phyloP scores from a whole-genome alignment of 768 basidiomycete species.

The Rhizopogon vesiculosus region DNA sequence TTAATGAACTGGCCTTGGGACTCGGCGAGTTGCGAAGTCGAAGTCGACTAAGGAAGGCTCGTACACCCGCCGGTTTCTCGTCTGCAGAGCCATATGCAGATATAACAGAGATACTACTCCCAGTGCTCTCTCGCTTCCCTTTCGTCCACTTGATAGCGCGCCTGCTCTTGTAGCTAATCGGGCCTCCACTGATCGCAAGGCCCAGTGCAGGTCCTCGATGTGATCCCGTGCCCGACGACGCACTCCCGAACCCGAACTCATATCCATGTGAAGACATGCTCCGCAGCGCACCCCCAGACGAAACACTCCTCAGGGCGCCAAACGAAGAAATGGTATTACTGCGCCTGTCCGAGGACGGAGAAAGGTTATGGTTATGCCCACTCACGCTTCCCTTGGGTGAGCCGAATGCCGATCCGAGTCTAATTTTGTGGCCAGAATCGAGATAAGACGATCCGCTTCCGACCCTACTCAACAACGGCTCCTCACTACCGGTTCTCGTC shows the following conservation, averaged over 20 bases:
- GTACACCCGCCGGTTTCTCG: conserved; percentile 23
- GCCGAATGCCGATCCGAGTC: conserved; percentile 27
- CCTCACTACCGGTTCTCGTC: conserved; percentile 26
- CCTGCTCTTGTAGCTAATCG: neutral
- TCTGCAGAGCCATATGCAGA: conserved; percentile 14
- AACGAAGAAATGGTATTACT: conserved; percentile 23
- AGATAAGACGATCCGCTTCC: conserved; percentile 1
- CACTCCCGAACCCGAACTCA: conserved; percentile 15
- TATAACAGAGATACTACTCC: conserved; percentile 5
- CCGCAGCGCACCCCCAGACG: conserved; percentile 25
- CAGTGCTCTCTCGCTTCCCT: conserved; percentile 6
- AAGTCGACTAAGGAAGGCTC: conserved; percentile 22
- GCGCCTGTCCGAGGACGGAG: conserved; percentile 12
- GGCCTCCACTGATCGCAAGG: neutral
- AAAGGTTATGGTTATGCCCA: conserved; percentile 14
- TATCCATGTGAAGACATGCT: conserved; percentile 14
- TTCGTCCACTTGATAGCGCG: conserved; percentile 15
- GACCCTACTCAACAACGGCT: conserved; percentile 14
- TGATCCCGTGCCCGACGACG: conserved; percentile 14
- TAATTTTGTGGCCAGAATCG: conserved; percentile 6
- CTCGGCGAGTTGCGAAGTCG: conserved; percentile 24
- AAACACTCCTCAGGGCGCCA: conserved; percentile 23
- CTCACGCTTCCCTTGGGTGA: conserved; percentile 17
- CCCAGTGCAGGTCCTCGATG: neutral
- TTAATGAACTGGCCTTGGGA: conserved; percentile 17